Conservation (phyloP, 805 yeast genomes). For the Saturnispora besseyi region DNA sequence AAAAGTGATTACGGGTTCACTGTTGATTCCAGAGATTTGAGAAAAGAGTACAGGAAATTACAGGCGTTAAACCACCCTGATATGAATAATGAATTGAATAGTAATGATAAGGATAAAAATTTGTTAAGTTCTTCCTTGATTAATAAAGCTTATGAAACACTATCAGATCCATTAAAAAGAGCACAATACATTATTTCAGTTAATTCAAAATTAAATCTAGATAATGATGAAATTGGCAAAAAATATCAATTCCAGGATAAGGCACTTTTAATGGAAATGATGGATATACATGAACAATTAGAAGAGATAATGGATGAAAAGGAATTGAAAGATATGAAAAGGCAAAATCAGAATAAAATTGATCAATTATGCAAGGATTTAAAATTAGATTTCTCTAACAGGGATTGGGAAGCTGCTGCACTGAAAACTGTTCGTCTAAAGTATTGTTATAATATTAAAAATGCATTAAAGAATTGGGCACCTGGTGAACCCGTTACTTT, state of each 20-base stretch:
- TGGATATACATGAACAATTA: slow-evolving; percentile 78
- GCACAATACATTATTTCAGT: slow-evolving; percentile 48
- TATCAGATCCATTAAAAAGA: slow-evolving; percentile 62
- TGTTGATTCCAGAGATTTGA: slow-evolving; percentile 45
- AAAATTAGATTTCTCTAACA: slow-evolving; percentile 34
- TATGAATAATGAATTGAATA: slow-evolving; percentile 26
- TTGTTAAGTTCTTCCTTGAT: slow-evolving; percentile 41
- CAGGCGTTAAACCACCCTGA: slow-evolving; percentile 85
- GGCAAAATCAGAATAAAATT: slow-evolving; percentile 52
- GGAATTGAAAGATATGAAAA: slow-evolving; percentile 45
- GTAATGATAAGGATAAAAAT: slow-evolving; percentile 13
- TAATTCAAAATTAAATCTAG: slow-evolving; percentile 43
- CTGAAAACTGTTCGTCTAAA: slow-evolving; percentile 62
- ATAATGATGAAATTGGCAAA: slow-evolving; percentile 47
- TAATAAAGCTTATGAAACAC: slow-evolving; percentile 68
- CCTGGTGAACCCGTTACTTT: slow-evolving; percentile 56
- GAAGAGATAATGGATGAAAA: slow-evolving; percentile 53
- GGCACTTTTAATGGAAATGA: slow-evolving; percentile 58
- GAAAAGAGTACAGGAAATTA: slow-evolving; percentile 65
- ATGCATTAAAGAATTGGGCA: slow-evolving; percentile 71
- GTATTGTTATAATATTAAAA: slow-evolving; percentile 75
- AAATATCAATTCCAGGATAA: slow-evolving; percentile 33
- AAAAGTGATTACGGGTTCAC: slow-evolving; percentile 45
- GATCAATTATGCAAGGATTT: slow-evolving; percentile 36
- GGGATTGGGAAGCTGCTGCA: slow-evolving; percentile 53